phyloP scores from a whole-genome alignment of 2,329 filamentous ascomycete species.

The Fusarium setosum region DNA sequence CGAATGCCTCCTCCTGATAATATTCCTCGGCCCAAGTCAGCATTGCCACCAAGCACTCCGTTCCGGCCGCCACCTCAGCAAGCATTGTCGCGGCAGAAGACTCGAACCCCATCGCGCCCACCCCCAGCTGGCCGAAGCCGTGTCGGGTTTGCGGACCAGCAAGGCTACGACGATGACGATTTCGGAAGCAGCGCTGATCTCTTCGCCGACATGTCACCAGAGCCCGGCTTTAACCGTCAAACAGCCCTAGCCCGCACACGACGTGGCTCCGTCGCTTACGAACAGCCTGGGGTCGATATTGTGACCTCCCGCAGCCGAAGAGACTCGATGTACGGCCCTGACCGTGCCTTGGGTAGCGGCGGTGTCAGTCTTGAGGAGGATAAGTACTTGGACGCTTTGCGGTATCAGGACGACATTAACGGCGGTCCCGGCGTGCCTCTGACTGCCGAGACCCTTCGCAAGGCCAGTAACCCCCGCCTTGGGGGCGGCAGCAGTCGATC shows the following conservation, averaged over 20 bases:
- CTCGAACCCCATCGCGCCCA: slow-evolving; percentile 48
- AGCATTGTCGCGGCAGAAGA: slow-evolving; percentile 41
- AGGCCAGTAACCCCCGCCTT: slow-evolving; percentile 56
- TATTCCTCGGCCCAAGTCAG: slow-evolving; percentile 51
- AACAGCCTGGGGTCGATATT: slow-evolving; percentile 53
- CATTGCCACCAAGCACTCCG: slow-evolving; percentile 43
- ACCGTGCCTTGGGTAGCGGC: slow-evolving; percentile 47
- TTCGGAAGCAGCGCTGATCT: slow-evolving; percentile 48
- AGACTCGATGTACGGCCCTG: slow-evolving; percentile 55
- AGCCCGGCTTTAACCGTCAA: slow-evolving; percentile 48
- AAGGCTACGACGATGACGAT: slow-evolving; percentile 53
- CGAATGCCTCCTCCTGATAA: slow-evolving; percentile 61
- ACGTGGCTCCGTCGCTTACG: slow-evolving; percentile 51
- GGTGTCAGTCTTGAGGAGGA: slow-evolving; percentile 51
- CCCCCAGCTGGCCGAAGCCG: slow-evolving; percentile 44
- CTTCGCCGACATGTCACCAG: slow-evolving; percentile 54
- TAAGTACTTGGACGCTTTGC: slow-evolving; percentile 51
- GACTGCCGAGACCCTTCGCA: slow-evolving; percentile 67
- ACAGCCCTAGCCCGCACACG: slow-evolving; percentile 48
- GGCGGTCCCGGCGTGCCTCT: slow-evolving; percentile 59
- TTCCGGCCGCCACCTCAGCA: slow-evolving; percentile 45
- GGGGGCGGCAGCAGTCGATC: slow-evolving; percentile 65
- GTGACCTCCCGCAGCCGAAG: slow-evolving; percentile 52
- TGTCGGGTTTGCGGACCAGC: slow-evolving; percentile 47
- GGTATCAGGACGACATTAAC: slow-evolving; percentile 65